These are phyloP conservation scores for Solanum rostratum DNA, from an alignment of 257 asterid genomes.

Conservation along the genomic window DNA sequence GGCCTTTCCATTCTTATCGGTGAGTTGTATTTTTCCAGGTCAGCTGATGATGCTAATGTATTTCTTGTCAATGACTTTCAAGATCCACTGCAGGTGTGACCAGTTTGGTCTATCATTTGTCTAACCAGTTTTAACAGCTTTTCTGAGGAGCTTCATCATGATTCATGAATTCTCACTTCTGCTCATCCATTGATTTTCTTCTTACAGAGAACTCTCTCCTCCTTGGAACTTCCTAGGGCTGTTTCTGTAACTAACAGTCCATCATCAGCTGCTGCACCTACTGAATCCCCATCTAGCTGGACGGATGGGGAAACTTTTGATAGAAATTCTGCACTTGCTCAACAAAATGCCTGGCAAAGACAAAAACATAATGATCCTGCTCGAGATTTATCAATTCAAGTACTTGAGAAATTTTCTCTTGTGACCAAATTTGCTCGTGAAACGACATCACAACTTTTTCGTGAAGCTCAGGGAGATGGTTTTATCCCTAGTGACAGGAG, in stretches of 20 bases:
- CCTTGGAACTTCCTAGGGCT: constrained; percentile 88
- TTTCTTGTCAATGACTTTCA: constrained; percentile 91
- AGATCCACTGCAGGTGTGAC: constrained; percentile 85
- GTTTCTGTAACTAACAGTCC: constrained; percentile 46
- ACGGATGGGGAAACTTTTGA: constrained; percentile 24
- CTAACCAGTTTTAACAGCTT: neutral
- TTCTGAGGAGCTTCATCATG: neutral
- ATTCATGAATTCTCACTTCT: neutral
- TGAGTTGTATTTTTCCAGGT: constrained; percentile 39
- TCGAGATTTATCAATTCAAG: constrained; percentile 83
- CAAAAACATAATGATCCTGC: constrained; percentile 69
- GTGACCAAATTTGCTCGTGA: constrained; percentile 99
- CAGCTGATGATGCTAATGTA: constrained; percentile 90
- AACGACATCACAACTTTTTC: constrained; percentile 92
- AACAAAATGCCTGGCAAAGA: constrained; percentile 50
- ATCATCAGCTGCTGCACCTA: constrained; percentile 27
- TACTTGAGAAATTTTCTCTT: constrained; percentile 90
- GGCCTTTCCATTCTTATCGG: neutral
- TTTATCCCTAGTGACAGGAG: constrained; percentile 43
- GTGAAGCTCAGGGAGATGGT: constrained; percentile 57
- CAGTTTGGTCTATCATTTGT: neutral
- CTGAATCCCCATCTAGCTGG: constrained; percentile 31
- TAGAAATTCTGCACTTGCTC: constrained; percentile 24
- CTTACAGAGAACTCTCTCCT: constrained; percentile 72
- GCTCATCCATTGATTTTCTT: constrained; percentile 4